Base-by-base conservation (phyloP, 73 alveolate genomes). In the Paramecium octaurelia region DNA sequence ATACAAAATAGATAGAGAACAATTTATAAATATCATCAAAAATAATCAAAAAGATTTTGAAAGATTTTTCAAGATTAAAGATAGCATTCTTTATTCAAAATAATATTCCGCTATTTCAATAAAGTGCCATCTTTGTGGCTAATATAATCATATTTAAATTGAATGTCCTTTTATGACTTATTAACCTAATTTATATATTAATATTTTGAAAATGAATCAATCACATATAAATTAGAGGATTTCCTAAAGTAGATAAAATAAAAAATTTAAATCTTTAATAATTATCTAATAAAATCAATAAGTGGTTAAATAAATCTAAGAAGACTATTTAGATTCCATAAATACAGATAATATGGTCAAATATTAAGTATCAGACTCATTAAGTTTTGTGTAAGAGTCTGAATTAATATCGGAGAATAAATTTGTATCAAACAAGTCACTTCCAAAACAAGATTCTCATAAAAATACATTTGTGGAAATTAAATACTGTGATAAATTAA, bases 31-130 rank as follows among this genome's bases (percentile, higher is more conserved):
- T n/a, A 60, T 87, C 2, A 34, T 87, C 8, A 87, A 87, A 87
- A 24, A 64, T 8, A 60, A 87, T n/a, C 18, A 21, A 60, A 68
- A 87, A 8, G 93, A 87, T 40, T 87, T 87, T 60, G 93, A 87
- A 54, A 36, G 71, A 29, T 87, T 73, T 40, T 60, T 34, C 34
- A 34, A 73, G 34, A 73, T 73, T 2, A 73, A 73, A 73, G 87
- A 73, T 35, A 36, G 35, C 20, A 34, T 73, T 10, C 21, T 73
- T 4, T 73, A 73, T 73, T 34, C 18, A 60, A 73, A 40, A 40
- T 7, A 4, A 73, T 34, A 18, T 36, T 34, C 64, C 0, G 31
- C 31, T 27, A 20, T 73, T n/a, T 16, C 9, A 8, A 35, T 34
- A 9, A 36, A 73, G 34, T 73, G 87, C 14, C 29, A 27, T 4